phyloP scores from a whole-genome alignment of 2,329 filamentous ascomycete genomes.

The Colletotrichum australisinense region DNA sequence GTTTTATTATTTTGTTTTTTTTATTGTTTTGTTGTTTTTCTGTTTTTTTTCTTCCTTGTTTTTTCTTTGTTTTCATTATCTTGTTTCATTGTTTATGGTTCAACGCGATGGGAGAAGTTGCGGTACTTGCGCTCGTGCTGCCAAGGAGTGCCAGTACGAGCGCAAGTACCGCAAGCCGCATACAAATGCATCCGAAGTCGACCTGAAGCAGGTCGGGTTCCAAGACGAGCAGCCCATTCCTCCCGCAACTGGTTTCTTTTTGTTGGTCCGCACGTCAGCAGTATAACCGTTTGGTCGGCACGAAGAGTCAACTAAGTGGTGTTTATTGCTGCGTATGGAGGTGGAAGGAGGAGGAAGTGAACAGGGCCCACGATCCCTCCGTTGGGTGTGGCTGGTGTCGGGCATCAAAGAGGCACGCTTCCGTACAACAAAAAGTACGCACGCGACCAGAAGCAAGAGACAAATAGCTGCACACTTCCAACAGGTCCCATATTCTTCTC shows the following conservation, averaged over 20 bases:
- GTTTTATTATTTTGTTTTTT: too few relatives aligned
- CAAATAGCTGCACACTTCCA: background rate
- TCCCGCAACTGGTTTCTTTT: constrained; percentile 56
- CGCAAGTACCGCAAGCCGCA: constrained; percentile 87
- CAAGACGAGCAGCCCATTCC: constrained; percentile 72
- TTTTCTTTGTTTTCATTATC: too few relatives aligned
- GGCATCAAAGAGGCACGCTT: background rate
- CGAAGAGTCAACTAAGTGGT: too few relatives aligned
- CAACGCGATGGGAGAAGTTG: constrained; percentile 49
- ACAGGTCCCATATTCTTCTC: too few relatives aligned
- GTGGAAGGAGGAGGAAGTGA: too few relatives aligned
- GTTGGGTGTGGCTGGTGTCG: background rate
- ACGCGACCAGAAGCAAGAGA: background rate
- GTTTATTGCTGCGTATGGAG: too few relatives aligned
- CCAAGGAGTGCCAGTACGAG: constrained; percentile 97
- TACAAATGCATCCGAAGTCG: constrained; percentile 82
- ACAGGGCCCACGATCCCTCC: too few relatives aligned
- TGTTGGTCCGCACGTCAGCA: too few relatives aligned
- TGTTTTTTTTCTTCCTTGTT: too few relatives aligned
- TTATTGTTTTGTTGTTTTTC: too few relatives aligned
- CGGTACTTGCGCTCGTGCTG: constrained; percentile 82
- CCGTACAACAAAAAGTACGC: background rate
- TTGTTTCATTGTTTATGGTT: too few relatives aligned
- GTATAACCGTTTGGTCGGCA: too few relatives aligned
- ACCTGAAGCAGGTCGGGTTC: constrained; percentile 87